Base-by-base conservation (phyloP, 768 basidiomycete species). In the Dacryopinax primogenitus region DNA sequence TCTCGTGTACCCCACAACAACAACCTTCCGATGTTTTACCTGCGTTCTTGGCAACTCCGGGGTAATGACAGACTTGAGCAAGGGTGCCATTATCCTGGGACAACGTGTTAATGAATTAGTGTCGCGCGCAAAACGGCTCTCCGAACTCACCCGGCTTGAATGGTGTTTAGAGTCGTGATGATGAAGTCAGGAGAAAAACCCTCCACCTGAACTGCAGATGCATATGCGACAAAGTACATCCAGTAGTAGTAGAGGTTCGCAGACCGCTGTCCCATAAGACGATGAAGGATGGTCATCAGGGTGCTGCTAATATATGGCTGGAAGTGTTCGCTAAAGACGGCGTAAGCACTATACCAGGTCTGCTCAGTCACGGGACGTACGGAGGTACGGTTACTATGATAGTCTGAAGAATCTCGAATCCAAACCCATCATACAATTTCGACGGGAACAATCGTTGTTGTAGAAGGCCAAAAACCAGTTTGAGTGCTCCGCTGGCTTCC, bases 381-480 rank as follows among this genome's bases (percentile, higher is more conserved):
- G 85, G 78, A 62, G 88, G 86, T 16, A 92, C 81, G 70, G 83
- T 75, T 61, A 82, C 79, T 63, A 92, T 82, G 16, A 96, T 82
- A 3, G 83, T 81, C 66, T 94, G 84, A 58, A 99, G 73, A 13
- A 99, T 77, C 72, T 96, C 93, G 68, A 95, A 92, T 0, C 92
- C 95, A 83, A 88, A 94, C 3, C 77, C 81, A 74, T 99, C 95
- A 71, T 96, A 92, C 28, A 85, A 65, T 73, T 92, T 94, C 18
- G 85, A 87, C 3, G 90, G 90, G 33, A 96, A 85, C 23, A 99
- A 77, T 44, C 92, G 82, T 71, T 96, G 94, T 74, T 96, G 94
- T 9, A 87, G 80, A 64, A 99, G 87, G 58, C 90, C 95, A 33
- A 97, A 78, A 13, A 97, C 83, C 3, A 84, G 82, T 28, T 84